Base-by-base conservation (phyloP, 176 grass and related monocot genomes). In the Phyllostachys edulis region DNA sequence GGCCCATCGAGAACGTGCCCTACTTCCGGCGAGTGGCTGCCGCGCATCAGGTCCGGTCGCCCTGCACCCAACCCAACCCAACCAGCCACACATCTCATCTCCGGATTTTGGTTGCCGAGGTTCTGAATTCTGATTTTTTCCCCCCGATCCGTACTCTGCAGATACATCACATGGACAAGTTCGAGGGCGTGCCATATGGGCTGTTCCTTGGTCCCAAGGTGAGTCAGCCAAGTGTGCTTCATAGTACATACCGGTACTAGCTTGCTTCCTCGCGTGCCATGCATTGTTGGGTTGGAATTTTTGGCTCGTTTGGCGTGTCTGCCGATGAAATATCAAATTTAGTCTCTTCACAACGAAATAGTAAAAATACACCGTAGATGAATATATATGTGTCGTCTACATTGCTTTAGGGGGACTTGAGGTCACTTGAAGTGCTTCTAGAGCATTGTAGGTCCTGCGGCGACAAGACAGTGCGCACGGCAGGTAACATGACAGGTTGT, bases 161-260 rank as follows among this genome's bases (percentile, higher is more conserved):
- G 96, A 98, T 98, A 37, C 96, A 98, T 70, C 96, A 98, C 89
- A 95, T 84, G 91, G 91, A 95, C 76, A 98, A 95, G 83, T 98
- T 95, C 73, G 77, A 87, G 0, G 93, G 96, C 36, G 96, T 98
- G 85, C 96, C 96, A 7, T 98, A 91, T 27, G 96, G 96, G 32
- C 85, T 98, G 13, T 98, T 98, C 75, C 72, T 98, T 40, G 96
- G 96, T 2, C 96, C 96, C 27, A 98, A 98, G 96, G 96, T 98
- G 17, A 69, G 86, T 76, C n/a, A 16, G 0, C 9, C 46, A 6
- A 46, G 9, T 29, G 39, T 0, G 36, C 44, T 11, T 10, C 42
- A 47, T 26, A 13, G 2, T 46, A 6, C 2, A 8, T 57, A 2
- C 4, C 5, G 5, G 50, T 50, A 50, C 23, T 26, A 7, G 20